phyloP scores from a whole-genome alignment of 2,329 filamentous ascomycete species.

The Phyllosticta citrichinensis region DNA sequence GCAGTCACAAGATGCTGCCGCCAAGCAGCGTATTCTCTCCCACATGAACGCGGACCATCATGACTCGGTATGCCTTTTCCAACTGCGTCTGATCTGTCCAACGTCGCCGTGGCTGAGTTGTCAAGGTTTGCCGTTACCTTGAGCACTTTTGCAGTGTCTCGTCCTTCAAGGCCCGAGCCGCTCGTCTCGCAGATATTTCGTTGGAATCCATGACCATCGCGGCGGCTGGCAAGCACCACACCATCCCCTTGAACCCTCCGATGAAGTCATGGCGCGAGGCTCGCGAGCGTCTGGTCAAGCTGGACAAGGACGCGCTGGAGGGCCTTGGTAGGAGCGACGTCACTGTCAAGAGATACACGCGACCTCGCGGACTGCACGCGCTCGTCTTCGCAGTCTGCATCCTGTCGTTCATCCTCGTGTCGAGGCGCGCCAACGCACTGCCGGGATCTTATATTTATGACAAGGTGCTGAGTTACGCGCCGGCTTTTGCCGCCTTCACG shows the following conservation, averaged over 20 bases:
- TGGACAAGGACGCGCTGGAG: conserved; percentile 53
- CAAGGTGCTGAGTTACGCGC: conserved; percentile 38
- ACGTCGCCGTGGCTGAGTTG: conserved; percentile 9
- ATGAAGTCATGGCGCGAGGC: conserved; percentile 59
- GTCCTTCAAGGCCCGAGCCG: conserved; percentile 43
- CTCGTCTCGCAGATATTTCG: conserved; percentile 56
- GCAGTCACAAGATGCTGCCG: conserved; percentile 35
- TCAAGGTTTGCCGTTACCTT: conserved; percentile 60
- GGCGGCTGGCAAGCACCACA: conserved; percentile 39
- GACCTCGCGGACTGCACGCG: conserved; percentile 41
- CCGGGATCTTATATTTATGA: conserved; percentile 26
- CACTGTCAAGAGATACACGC: conserved; percentile 43
- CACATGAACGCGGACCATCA: conserved; percentile 86
- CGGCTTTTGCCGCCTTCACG: conserved; percentile 49
- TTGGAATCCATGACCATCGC: conserved; percentile 52
- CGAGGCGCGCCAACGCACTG: conserved; percentile 21
- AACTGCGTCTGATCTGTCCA: background rate
- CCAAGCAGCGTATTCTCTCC: conserved; percentile 54
- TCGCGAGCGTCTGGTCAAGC: conserved; percentile 59
- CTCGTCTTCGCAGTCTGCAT: conserved; percentile 42
- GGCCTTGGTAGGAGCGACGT: conserved; percentile 52
- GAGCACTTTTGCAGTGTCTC: conserved; percentile 57
- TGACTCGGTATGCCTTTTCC: conserved; percentile 42
- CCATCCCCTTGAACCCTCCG: conserved; percentile 58
- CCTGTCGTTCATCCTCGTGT: conserved; percentile 21